A percentile compares a stretch with the other conserved stretches of the same genome.
These are phyloP conservation scores for Fusarium stilboides DNA, from an alignment of 2,329 filamentous ascomycete genomes.

Conservation along the genomic window DNA sequence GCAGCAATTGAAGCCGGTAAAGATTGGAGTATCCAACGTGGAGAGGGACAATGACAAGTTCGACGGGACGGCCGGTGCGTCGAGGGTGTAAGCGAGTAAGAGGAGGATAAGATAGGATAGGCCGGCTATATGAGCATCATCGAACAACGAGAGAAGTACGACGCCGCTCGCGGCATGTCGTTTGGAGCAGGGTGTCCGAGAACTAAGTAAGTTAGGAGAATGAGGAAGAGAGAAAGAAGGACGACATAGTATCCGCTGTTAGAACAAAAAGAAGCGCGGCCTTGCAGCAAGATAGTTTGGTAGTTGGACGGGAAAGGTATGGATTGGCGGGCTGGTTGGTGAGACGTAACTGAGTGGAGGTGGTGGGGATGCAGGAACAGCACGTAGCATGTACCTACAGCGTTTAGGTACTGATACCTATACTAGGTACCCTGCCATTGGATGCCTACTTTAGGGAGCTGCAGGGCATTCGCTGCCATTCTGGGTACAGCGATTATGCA, in stretches of 20 bases:
- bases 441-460: conserved; percentile 2
- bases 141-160: conserved; percentile 44
- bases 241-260: conserved; percentile 17
- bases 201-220: neutral
- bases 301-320: conserved; percentile 37
- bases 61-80: conserved; percentile 17
- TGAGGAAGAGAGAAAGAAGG: conserved; percentile 16
- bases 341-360: conserved; percentile 22
- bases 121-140: conserved; percentile 53
- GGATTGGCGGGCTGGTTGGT: conserved; percentile 36
- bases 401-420: conserved; percentile 16
- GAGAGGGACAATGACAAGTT: conserved; percentile 16
- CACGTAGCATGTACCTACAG: too few species aligned
- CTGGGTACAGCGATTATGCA: too few species aligned
- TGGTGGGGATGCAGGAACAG: conserved; percentile 20
- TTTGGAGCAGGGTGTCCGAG: conserved; percentile 11
- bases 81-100: conserved; percentile 12
- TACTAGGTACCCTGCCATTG: too few species aligned
- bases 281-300: conserved; percentile 12
- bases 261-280: conserved; percentile 21
- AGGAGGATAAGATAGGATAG: conserved; percentile 35
- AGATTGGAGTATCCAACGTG: conserved; percentile 24
- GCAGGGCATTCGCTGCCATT: neutral
- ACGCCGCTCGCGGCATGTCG: conserved; percentile 50
- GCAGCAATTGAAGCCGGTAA: neutral